Evolutionary conservation across 805 yeast species (phyloP).

Genomic region (Starmerella kuoi): DNA sequence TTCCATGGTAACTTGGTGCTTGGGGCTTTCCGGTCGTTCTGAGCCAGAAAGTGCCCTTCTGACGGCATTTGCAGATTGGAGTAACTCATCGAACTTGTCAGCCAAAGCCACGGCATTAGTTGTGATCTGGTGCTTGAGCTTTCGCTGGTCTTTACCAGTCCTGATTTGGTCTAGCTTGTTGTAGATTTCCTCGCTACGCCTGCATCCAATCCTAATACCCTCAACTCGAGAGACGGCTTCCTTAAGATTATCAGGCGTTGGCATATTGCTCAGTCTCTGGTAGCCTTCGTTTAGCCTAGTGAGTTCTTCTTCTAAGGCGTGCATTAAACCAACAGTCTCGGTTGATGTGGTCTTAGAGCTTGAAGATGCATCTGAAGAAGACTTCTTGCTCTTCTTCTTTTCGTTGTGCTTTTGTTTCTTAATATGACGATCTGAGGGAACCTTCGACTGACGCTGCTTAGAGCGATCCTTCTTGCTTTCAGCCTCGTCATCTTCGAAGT

Average conservation of each 20-base stretch:
- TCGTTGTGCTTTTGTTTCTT: slow-evolving; percentile 6
- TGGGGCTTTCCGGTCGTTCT: not conserved
- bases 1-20: slow-evolving; percentile 18
- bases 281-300: slow-evolving; percentile 8
- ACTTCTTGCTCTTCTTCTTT: not conserved
- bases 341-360: slow-evolving; percentile 1
- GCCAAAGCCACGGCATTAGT: slow-evolving; percentile 17
- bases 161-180: slow-evolving; percentile 14
- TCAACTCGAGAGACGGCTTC: slow-evolving; percentile 9
- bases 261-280: not conserved
- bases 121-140: slow-evolving; percentile 16
- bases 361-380: not conserved
- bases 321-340: slow-evolving; percentile 5
- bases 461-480: slow-evolving; percentile 3
- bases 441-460: slow-evolving; percentile 9
- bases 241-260: slow-evolving; percentile 1
- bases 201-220: slow-evolving; percentile 8
- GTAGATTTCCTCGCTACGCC: slow-evolving; percentile 16
- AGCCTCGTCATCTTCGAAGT: not conserved
- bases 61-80: not conserved
- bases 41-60: not conserved
- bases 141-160: slow-evolving; percentile 13
- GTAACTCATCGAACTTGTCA: slow-evolving; percentile 14
- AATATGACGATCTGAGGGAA: not conserved
- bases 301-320: slow-evolving; percentile 7